Percentiles rank a stretch among this genome's conserved stretches.
phyloP scores from a whole-genome alignment of 768 basidiomycete species.

The Pleurotus platypus region DNA sequence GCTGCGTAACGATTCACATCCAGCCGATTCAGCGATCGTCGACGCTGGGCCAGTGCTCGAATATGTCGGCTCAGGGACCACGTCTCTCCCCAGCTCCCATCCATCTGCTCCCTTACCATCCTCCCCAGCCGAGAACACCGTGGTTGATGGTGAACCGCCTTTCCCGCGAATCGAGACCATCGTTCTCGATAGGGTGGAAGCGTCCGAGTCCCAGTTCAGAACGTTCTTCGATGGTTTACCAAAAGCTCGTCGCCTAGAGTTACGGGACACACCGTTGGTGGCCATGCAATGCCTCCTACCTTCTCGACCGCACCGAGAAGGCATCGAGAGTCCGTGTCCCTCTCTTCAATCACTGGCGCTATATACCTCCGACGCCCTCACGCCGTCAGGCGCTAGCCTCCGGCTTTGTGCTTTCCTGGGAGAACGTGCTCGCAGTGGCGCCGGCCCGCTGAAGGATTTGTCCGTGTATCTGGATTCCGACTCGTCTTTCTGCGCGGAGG shows the following conservation, averaged over 20 bases:
- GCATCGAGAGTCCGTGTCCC: conserved; percentile 26
- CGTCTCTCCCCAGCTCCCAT: conserved; percentile 15
- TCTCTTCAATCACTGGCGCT: conserved; percentile 26
- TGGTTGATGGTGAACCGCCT: conserved; percentile 12
- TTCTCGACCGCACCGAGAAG: conserved; percentile 4
- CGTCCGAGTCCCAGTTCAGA: conserved; percentile 26
- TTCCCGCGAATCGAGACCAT: conserved; percentile 34
- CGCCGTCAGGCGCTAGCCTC: conserved; percentile 14
- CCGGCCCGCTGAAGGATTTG: conserved; percentile 20
- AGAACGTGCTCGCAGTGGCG: conserved; percentile 21
- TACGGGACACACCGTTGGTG: conserved; percentile 30
- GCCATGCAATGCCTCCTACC: conserved; percentile 29
- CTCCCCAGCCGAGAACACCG: neutral
- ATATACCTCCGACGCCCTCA: conserved; percentile 17
- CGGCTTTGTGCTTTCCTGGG: conserved; percentile 21
- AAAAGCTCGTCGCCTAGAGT: conserved; percentile 27
- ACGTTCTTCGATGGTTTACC: conserved; percentile 27
- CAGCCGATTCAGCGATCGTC: conserved; percentile 33
- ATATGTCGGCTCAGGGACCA: conserved; percentile 30
- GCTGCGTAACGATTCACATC: conserved; percentile 44
- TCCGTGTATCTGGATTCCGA: conserved; percentile 31
- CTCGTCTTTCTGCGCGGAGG: conserved; percentile 16
- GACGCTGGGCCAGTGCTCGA: conserved; percentile 36
- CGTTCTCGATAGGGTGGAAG: conserved; percentile 32
- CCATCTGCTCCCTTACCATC: conserved; percentile 13